phyloP scores from a whole-genome alignment of 2,329 filamentous ascomycete species.

The Verticillium zaregamsianum region DNA sequence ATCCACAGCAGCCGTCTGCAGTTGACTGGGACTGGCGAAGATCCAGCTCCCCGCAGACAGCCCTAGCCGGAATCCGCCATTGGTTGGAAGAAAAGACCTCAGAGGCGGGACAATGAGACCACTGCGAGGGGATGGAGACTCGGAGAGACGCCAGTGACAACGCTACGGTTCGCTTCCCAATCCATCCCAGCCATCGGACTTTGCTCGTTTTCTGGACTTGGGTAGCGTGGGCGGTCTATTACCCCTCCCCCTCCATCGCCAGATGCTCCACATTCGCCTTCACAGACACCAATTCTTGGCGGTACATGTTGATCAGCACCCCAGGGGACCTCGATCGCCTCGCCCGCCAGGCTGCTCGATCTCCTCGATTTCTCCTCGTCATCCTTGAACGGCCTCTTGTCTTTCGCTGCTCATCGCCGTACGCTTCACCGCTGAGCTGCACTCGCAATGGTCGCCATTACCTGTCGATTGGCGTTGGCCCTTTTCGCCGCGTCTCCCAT shows the following conservation, averaged over 20 bases:
- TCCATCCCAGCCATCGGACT: not conserved
- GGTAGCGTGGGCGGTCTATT: not conserved
- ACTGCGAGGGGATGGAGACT: not conserved
- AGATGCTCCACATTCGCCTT: not conserved
- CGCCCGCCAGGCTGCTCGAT: not conserved
- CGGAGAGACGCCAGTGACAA: not conserved
- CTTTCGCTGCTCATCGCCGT: not conserved
- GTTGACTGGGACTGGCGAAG: not conserved
- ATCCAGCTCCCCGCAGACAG: not conserved
- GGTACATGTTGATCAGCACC: not conserved
- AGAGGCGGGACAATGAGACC: not conserved
- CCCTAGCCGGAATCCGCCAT: not conserved
- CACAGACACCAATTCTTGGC: not conserved
- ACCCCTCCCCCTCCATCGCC: not conserved
- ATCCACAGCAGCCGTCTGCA: not conserved
- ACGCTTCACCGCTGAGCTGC: not conserved
- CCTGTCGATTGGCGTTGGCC: not conserved
- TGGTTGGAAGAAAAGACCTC: not conserved
- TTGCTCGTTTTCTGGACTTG: not conserved
- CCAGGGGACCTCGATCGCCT: not conserved
- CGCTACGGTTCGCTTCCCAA: not conserved
- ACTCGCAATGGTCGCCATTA: not conserved
- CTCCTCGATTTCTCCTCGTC: not conserved
- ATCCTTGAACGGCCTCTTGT: not conserved
- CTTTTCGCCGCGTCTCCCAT: slow-evolving; percentile 3